Conservation (phyloP, 169 alveolate species). For the Eimeria acervulina region DNA sequence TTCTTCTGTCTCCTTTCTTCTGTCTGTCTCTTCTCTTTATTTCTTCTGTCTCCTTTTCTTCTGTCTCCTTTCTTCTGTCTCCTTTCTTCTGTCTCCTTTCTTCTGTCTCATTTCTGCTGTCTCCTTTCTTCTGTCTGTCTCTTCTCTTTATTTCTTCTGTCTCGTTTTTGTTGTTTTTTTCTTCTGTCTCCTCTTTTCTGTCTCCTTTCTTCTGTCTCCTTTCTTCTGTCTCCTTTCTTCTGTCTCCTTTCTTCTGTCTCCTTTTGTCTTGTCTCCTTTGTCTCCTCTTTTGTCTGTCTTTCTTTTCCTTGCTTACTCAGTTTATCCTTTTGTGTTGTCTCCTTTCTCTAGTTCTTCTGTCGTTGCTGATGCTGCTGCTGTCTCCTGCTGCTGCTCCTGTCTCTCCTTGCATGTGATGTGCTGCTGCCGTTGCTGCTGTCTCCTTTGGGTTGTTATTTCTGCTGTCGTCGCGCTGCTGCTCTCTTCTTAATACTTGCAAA, state of each 20-base stretch:
- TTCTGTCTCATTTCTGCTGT: background rate
- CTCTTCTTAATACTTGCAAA: background rate
- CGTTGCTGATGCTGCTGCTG: too few species aligned
- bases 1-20: background rate
- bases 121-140: background rate
- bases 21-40: background rate
- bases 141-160: background rate
- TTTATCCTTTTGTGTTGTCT: background rate
- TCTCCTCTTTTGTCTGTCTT: too few species aligned
- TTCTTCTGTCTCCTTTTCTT: background rate
- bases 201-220: background rate
- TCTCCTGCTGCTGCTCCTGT: background rate
- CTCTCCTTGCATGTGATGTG: background rate
- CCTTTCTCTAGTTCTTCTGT: background rate
- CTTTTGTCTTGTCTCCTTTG: background rate
- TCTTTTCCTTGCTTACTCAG: too few species aligned
- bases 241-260: background rate
- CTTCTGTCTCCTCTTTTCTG: background rate
- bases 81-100: background rate
- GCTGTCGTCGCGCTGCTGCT: too few species aligned
- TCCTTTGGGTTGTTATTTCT: background rate
- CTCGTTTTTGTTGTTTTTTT: background rate
- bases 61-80: background rate
- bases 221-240: constrained; percentile 1
- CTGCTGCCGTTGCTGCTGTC: background rate